Conservation (phyloP, 805 yeast genomes). For the Metschnikowia henanensis region DNA sequence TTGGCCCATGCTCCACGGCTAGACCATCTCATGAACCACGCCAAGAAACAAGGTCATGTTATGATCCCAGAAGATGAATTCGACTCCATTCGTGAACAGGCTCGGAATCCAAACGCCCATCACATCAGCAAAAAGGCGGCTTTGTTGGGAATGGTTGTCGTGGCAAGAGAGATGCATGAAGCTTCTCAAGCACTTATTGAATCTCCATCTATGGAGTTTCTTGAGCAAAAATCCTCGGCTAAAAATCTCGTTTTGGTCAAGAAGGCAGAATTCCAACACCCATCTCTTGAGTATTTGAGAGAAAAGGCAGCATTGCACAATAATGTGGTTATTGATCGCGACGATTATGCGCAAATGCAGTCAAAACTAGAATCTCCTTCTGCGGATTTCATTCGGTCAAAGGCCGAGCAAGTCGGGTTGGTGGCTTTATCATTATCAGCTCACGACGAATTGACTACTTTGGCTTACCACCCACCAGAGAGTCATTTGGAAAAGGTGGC, state of each 20-base stretch:
- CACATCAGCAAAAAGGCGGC: slow-evolving; percentile 10
- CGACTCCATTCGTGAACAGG: neutral
- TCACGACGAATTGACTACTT: slow-evolving; percentile 8
- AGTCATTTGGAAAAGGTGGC: slow-evolving; percentile 5
- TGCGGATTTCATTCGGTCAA: slow-evolving; percentile 2
- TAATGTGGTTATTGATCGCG: slow-evolving; percentile 1
- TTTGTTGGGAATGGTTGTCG: slow-evolving; percentile 4
- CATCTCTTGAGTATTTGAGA: slow-evolving; percentile 7
- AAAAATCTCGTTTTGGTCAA: slow-evolving; percentile 3
- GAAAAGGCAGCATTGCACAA: slow-evolving; percentile 8
- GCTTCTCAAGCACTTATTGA: neutral
- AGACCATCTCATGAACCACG: slow-evolving; percentile 18
- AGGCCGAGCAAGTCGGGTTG: slow-evolving; percentile 16
- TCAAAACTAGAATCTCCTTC: slow-evolving; percentile 5
- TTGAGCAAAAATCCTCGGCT: slow-evolving; percentile 6
- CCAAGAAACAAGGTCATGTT: slow-evolving; percentile 3
- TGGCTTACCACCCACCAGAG: slow-evolving; percentile 6
- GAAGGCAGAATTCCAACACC: slow-evolving; percentile 3
- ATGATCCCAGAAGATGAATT: neutral
- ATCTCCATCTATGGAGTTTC: slow-evolving; percentile 3
- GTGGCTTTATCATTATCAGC: slow-evolving; percentile 14
- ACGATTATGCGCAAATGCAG: slow-evolving; percentile 1
- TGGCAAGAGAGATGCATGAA: slow-evolving; percentile 3
- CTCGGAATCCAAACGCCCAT: slow-evolving; percentile 5
- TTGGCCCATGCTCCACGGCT: slow-evolving; percentile 19